A percentile compares a stretch with the other conserved stretches of the same genome.
Conservation (phyloP, 2,329 filamentous ascomycete species). For the Phoma sp. region DNA sequence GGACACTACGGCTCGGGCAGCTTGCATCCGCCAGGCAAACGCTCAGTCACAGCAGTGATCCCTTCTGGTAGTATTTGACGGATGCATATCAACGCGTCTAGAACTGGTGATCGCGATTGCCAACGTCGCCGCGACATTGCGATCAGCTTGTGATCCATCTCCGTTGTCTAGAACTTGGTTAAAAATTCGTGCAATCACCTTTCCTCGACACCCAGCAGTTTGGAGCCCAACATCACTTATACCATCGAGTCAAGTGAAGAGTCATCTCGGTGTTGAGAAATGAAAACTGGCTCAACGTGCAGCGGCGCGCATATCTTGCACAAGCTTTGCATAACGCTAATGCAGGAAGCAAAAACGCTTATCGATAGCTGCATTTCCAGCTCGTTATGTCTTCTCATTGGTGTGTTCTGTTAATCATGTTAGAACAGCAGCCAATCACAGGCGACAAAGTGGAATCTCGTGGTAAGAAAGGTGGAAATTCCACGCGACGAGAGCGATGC, state of each 20-base stretch:
- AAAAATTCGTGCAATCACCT: no score
- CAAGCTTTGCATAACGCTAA: slow-evolving; percentile 23
- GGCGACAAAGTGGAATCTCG: background rate
- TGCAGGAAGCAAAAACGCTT: slow-evolving; percentile 17
- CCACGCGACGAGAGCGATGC: slow-evolving; percentile 9
- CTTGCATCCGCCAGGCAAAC: background rate
- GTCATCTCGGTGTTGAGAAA: slow-evolving; percentile 16
- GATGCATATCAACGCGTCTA: background rate
- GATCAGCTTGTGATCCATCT: background rate
- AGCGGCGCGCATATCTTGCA: slow-evolving; percentile 3
- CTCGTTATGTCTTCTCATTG: background rate
- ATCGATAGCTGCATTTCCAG: slow-evolving; percentile 26
- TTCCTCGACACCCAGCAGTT: background rate
- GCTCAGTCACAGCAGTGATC: no score
- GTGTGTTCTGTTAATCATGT: background rate
- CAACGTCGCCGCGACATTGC: background rate
- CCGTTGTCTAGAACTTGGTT: background rate
- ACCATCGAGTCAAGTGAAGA: slow-evolving; percentile 4
- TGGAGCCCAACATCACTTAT: background rate
- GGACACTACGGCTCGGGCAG: slow-evolving; percentile 1
- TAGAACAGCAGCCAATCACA: background rate
- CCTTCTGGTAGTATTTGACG: no score
- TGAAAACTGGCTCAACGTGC: slow-evolving; percentile 17
- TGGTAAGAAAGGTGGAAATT: slow-evolving; percentile 13
- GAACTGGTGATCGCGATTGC: background rate